Evolutionary conservation across 306 rosid genomes (phyloP).

Genomic region (Mucuna pruriens): DNA sequence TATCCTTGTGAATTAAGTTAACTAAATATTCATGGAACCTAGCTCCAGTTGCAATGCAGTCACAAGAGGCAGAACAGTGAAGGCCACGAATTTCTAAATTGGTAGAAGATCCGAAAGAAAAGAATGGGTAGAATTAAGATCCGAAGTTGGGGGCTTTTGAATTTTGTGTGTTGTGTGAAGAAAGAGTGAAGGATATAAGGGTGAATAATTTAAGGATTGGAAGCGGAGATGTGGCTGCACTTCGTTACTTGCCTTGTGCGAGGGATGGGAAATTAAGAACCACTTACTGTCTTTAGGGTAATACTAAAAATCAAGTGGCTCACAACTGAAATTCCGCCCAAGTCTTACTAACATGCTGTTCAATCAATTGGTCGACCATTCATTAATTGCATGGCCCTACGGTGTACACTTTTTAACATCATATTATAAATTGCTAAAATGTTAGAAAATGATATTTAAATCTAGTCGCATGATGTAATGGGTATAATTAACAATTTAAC

Average conservation of each 20-base stretch:
- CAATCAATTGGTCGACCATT: not conserved
- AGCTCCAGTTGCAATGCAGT: not conserved
- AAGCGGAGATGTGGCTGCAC: constrained; percentile 14
- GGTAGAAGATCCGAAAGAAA: constrained; percentile 15
- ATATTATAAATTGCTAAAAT: not conserved
- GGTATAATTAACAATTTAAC: too few species aligned
- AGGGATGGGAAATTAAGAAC: not conserved
- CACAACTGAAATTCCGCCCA: not conserved
- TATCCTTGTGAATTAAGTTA: too few species aligned
- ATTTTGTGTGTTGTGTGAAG: not conserved
- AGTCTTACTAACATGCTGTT: not conserved
- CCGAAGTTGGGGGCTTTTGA: not conserved
- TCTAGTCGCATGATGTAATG: not conserved
- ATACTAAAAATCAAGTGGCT: constrained; percentile 23
- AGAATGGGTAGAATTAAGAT: too few species aligned
- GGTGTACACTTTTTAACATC: constrained; percentile 11
- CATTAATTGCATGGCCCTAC: constrained; percentile 16
- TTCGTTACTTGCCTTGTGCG: not conserved
- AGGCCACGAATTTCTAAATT: constrained; percentile 3
- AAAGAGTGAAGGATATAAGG: not conserved
- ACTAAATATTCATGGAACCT: not conserved
- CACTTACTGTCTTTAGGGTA: too few species aligned
- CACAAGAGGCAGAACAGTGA: not conserved
- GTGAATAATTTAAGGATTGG: not conserved
- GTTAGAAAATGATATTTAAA: not conserved